Percentiles rank a stretch among this genome's conserved stretches.
Conservation (phyloP, 441 rosid species). For the Capsella rubella region DNA sequence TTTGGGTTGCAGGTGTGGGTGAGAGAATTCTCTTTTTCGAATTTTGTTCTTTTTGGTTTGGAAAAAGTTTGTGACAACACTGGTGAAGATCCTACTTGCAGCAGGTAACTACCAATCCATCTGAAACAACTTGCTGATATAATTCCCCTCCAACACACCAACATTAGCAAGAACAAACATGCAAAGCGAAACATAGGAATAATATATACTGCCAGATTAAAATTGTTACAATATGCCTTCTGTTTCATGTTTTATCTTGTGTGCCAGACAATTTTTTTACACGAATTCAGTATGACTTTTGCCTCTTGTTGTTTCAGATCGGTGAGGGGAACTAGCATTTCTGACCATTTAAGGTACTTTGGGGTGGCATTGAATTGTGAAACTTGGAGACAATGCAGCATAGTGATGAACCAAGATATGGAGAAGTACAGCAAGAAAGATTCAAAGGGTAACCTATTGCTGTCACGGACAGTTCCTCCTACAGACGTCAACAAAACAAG, state of each 20-base stretch:
- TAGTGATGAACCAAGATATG: slow-evolving; percentile 65
- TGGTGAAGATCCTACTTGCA: slow-evolving; percentile 89
- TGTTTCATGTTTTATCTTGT: slow-evolving; percentile 9
- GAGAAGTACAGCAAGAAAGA: slow-evolving; percentile 57
- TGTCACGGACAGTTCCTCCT: slow-evolving; percentile 54
- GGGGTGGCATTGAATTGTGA: slow-evolving; percentile 70
- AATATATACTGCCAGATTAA: neutral
- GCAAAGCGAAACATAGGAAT: neutral
- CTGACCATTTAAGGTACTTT: slow-evolving; percentile 80
- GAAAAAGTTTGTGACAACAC: slow-evolving; percentile 88
- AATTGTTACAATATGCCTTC: slow-evolving; percentile 2
- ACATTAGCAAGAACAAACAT: neutral
- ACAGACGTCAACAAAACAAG: neutral
- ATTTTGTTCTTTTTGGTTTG: slow-evolving; percentile 54
- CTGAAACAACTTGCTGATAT: slow-evolving; percentile 3
- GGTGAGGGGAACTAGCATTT: slow-evolving; percentile 73
- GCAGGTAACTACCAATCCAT: slow-evolving; percentile 56
- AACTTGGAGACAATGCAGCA: slow-evolving; percentile 68
- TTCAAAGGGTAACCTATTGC: slow-evolving; percentile 62
- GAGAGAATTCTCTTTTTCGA: slow-evolving; percentile 62
- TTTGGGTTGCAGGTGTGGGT: slow-evolving; percentile 72
- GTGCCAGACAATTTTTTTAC: neutral
- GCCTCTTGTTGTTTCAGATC: slow-evolving; percentile 55
- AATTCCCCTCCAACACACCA: neutral
- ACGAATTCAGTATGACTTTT: neutral